A percentile compares a stretch with the other conserved stretches of the same genome.
Conservation (phyloP, 345 rosid genomes). For the Brassica nigra region DNA sequence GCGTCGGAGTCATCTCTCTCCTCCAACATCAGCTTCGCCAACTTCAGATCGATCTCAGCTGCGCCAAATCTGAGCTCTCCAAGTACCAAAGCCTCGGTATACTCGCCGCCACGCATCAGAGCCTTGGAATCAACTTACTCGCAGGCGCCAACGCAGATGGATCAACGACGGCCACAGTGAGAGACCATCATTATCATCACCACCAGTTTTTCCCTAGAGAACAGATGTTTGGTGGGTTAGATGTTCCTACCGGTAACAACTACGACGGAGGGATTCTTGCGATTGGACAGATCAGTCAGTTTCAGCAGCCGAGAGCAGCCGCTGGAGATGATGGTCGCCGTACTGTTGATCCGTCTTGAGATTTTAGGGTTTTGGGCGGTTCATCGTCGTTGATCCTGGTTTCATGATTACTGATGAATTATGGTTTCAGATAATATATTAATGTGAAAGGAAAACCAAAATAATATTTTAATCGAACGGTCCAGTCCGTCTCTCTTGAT, state of each 20-base stretch:
- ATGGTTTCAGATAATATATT: background rate
- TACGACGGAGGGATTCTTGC: conserved; percentile 69
- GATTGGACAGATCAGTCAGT: conserved; percentile 79
- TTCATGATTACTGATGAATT: conserved; percentile 12
- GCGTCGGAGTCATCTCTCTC: conserved; percentile 75
- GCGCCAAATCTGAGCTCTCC: conserved; percentile 62
- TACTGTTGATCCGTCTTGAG: conserved; percentile 80
- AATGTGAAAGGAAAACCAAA: conserved; percentile 21
- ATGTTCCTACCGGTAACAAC: conserved; percentile 45
- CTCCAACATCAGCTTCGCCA: conserved; percentile 71
- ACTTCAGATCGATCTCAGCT: conserved; percentile 57
- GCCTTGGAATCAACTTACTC: conserved; percentile 63
- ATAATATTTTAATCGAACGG: conserved; percentile 20
- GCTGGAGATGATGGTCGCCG: conserved; percentile 80
- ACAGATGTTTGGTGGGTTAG: conserved; percentile 70
- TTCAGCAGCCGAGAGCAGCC: conserved; percentile 79
- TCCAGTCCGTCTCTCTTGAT: conserved; percentile 30
- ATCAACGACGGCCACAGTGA: conserved; percentile 37
- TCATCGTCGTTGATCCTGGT: conserved; percentile 22
- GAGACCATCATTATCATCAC: conserved; percentile 56
- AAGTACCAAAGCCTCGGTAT: conserved; percentile 61
- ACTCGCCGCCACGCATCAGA: conserved; percentile 64
- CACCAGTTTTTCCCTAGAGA: conserved; percentile 79
- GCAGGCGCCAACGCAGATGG: conserved; percentile 42
- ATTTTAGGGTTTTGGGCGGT: conserved; percentile 38